These are phyloP conservation scores for Colletotrichum incanum DNA, from an alignment of 2,329 filamentous ascomycete species.

Conservation along the genomic window DNA sequence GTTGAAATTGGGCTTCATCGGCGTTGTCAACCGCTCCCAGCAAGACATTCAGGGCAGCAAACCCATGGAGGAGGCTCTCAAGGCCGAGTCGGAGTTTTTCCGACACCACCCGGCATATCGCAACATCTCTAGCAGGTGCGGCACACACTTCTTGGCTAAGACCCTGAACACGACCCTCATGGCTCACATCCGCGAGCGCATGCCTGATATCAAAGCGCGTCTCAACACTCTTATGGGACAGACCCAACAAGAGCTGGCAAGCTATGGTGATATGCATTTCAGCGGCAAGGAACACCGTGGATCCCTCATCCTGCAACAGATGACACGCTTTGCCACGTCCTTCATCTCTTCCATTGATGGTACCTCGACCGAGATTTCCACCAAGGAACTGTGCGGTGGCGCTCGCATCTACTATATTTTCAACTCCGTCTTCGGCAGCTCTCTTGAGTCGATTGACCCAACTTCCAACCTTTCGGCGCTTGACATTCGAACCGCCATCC, in stretches of 20 bases:
- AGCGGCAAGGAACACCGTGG: slow-evolving; percentile 97
- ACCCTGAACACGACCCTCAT: slow-evolving; percentile 96
- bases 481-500: slow-evolving; percentile 96
- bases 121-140: slow-evolving; percentile 94
- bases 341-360: slow-evolving; percentile 99
- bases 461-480: slow-evolving; percentile 94
- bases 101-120: slow-evolving; percentile 96
- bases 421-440: slow-evolving; percentile 98
- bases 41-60: slow-evolving; percentile 98
- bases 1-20: slow-evolving; percentile 96
- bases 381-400: slow-evolving; percentile 95
- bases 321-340: slow-evolving; percentile 97
- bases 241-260: slow-evolving; percentile 97
- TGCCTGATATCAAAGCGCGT: slow-evolving; percentile 98
- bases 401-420: slow-evolving; percentile 99
- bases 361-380: slow-evolving; percentile 98
- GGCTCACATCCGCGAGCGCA: slow-evolving; percentile 93
- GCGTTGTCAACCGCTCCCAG: slow-evolving; percentile 97
- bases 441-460: slow-evolving; percentile 94
- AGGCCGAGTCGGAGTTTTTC: slow-evolving; percentile 95
- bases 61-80: slow-evolving; percentile 91
- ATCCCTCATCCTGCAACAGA: slow-evolving; percentile 94
- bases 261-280: slow-evolving; percentile 98
- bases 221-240: slow-evolving; percentile 99
- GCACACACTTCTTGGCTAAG: slow-evolving; percentile 94